phyloP scores from a whole-genome alignment of 2,329 filamentous ascomycete genomes.

The Decorospora gaudefroyi region DNA sequence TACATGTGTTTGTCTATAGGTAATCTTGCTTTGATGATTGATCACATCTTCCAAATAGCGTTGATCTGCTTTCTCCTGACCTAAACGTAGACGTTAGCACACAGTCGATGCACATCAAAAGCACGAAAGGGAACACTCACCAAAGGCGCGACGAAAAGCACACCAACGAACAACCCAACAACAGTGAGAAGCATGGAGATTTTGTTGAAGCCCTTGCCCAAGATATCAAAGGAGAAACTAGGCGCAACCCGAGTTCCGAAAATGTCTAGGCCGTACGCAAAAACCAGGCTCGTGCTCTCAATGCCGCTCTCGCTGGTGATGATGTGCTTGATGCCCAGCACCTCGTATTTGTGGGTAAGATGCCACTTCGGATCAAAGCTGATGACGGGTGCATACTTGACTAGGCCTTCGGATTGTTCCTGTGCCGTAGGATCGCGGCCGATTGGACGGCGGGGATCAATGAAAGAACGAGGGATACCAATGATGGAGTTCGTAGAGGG shows the following conservation, averaged over 20 bases:
- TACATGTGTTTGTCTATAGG: background rate
- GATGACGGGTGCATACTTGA: constrained; percentile 73
- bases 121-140: constrained; percentile 55
- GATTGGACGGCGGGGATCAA: constrained; percentile 85
- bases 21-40: constrained; percentile 7
- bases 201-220: constrained; percentile 94
- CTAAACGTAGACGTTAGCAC: constrained; percentile 36
- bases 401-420: constrained; percentile 82
- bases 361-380: constrained; percentile 83
- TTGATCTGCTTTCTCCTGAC: constrained; percentile 69
- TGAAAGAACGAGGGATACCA: constrained; percentile 74
- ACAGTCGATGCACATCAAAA: constrained; percentile 8
- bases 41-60: constrained; percentile 60
- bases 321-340: constrained; percentile 74
- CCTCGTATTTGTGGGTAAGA: constrained; percentile 79
- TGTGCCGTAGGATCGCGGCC: constrained; percentile 78
- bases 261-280: constrained; percentile 85
- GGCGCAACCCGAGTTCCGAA: constrained; percentile 88
- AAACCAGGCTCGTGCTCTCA: constrained; percentile 88
- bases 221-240: constrained; percentile 85
- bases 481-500: constrained; percentile 74
- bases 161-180: constrained; percentile 74
- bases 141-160: constrained; percentile 79
- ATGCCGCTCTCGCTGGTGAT: constrained; percentile 77
- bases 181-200: constrained; percentile 82